Evolutionary conservation across 768 basidiomycete genomes (phyloP).

Genomic region (Tricholoma terreum): DNA sequence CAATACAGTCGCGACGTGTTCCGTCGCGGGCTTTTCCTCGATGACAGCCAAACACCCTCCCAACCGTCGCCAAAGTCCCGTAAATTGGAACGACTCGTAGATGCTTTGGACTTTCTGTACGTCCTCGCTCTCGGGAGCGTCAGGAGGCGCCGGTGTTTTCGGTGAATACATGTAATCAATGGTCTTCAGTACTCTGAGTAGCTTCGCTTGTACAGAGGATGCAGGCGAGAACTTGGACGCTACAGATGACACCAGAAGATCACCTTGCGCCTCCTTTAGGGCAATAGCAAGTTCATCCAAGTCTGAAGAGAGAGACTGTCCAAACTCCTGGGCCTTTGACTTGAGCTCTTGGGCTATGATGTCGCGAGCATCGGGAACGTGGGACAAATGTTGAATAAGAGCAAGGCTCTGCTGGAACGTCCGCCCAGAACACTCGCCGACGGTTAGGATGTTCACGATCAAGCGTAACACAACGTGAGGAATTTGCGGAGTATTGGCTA

Average conservation of each 20-base stretch:
- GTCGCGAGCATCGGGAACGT: constrained; percentile 84
- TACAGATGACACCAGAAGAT: constrained; percentile 60
- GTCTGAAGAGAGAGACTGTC: constrained; percentile 68
- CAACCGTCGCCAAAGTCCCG: constrained; percentile 82
- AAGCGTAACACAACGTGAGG: constrained; percentile 82
- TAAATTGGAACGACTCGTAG: constrained; percentile 90
- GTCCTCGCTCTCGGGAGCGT: constrained; percentile 46
- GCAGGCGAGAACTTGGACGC: constrained; percentile 91
- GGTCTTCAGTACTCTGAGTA: constrained; percentile 92
- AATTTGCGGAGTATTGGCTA: constrained; percentile 78
- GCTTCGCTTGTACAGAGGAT: constrained; percentile 94
- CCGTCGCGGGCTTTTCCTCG: constrained; percentile 74
- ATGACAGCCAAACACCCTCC: constrained; percentile 87
- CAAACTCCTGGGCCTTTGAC: constrained; percentile 83
- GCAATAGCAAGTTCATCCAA: constrained; percentile 72
- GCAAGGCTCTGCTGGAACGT: constrained; percentile 95
- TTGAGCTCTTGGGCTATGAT: constrained; percentile 87
- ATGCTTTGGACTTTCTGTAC: constrained; percentile 83
- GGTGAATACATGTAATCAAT: constrained; percentile 95
- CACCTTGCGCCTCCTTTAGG: constrained; percentile 53
- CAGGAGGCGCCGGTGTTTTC: constrained; percentile 36
- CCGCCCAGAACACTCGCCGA: constrained; percentile 91
- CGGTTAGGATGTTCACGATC: constrained; percentile 96
- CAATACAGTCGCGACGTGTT: constrained; percentile 88
- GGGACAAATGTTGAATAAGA: constrained; percentile 89